Evolutionary conservation across 2,329 filamentous ascomycete genomes (phyloP), one percentile per base, ranked within the genome.

Genomic region (Fusarium oxysporum): DNA sequence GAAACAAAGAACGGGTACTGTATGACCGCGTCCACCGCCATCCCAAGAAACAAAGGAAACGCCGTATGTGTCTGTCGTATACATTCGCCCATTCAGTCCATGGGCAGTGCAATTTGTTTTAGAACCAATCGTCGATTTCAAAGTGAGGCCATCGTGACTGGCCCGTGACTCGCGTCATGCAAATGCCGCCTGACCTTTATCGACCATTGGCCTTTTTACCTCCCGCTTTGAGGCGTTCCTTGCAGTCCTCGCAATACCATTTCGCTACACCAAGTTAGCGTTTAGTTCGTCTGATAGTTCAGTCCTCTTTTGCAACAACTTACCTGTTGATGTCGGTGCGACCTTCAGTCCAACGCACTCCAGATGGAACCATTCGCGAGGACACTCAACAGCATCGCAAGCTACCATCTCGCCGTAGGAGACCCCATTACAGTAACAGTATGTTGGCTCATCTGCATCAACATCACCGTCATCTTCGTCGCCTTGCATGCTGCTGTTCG

Each of bases 361-460:
- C 55, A 96, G 83, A 85, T 95, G 93, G 84, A 95, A 96, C 93
- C 93, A 95, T 81, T 95, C 93, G 70, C 90, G 87, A 73, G 89
- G 87, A 82, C 93, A 95, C 54, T 89, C 88, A 66, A 92, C 88
- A 12, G 90, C 90, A 79, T 95, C 93, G 78, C 93, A 95, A 5
- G 92, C 93, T 47, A 95, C 92, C 93, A 95, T 95, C 82, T 94
- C 92, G 25, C 93, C 93, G 78, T 94, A 95, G 77, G 92, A 94
- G 61, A 94, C 91, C 53, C 91, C 89, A 75, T 94, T 92, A 80
- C 93, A 95, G 82, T 93, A 93, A 81, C 93, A 94, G 81, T 95
- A 95, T 19, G 90, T 86, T 41, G 91, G 92, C 79, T 95, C 93
- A 72, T 93, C 90, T 8, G 88, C 89, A 68, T 92, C 91, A 41